These are phyloP conservation scores for Amanita phalloides DNA, from an alignment of 768 basidiomycete species.

Conservation along the genomic window DNA sequence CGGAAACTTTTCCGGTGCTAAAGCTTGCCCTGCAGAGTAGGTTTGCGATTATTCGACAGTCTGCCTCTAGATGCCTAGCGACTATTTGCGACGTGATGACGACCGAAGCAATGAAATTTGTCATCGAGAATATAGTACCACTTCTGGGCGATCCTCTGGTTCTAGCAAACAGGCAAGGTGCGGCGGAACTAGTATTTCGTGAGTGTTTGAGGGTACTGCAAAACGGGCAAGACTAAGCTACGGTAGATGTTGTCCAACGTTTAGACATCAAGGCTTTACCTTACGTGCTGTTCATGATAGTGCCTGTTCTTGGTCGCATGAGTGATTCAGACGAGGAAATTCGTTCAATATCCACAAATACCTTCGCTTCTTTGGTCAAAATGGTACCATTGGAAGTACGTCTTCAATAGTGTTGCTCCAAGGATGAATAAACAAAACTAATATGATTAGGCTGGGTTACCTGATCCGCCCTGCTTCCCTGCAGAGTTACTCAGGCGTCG, in stretches of 20 bases:
- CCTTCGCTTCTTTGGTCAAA: constrained; percentile 93
- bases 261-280: constrained; percentile 92
- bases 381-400: constrained; percentile 95
- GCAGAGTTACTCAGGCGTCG: constrained; percentile 78
- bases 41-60: constrained; percentile 85
- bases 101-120: constrained; percentile 74
- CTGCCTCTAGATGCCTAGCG: constrained; percentile 79
- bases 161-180: constrained; percentile 75
- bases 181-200: constrained; percentile 88
- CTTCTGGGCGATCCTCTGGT: constrained; percentile 70
- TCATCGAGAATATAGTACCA: constrained; percentile 80
- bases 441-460: constrained; percentile 72
- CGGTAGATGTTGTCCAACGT: constrained; percentile 77
- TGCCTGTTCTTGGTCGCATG: constrained; percentile 95
- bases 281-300: constrained; percentile 94
- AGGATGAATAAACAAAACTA: background rate
- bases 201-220: constrained; percentile 22
- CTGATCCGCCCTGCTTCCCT: constrained; percentile 90
- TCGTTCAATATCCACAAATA: constrained; percentile 90
- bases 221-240: constrained; percentile 8
- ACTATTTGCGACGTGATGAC: constrained; percentile 84
- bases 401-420: background rate
- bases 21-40: constrained; percentile 70
- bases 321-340: constrained; percentile 90
- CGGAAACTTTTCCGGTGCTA: constrained; percentile 67